A percentile compares a stretch with the other conserved stretches of the same genome.
Evolutionary conservation across 441 rosid genomes (phyloP).

Genomic region (Arabidopsis hybrid): DNA sequence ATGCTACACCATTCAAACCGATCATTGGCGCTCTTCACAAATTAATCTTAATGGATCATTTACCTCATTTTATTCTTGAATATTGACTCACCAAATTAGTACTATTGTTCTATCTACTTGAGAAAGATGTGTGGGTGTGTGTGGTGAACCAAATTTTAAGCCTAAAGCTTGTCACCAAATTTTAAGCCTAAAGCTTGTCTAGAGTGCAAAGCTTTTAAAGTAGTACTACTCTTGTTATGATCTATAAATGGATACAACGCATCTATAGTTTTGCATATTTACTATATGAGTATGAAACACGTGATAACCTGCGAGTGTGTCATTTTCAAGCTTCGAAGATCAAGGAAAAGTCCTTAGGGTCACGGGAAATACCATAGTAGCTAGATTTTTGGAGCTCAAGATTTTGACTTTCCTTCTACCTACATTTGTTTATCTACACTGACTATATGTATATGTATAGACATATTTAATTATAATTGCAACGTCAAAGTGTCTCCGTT

Average conservation of each 20-base stretch:
- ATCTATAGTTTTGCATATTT: slow-evolving; percentile 23
- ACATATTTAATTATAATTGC: background rate
- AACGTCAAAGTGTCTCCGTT: no score
- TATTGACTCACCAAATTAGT: background rate
- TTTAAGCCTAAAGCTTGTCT: slow-evolving; percentile 13
- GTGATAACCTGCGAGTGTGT: slow-evolving; percentile 39
- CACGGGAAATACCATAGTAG: slow-evolving; percentile 43
- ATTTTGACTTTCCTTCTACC: slow-evolving; percentile 37
- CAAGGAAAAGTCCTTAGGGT: slow-evolving; percentile 39
- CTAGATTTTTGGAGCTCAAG: slow-evolving; percentile 44
- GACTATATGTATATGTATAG: background rate
- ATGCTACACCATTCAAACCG: background rate
- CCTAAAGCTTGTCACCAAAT: slow-evolving; percentile 3
- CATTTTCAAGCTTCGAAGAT: slow-evolving; percentile 38
- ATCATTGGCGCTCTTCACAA: background rate
- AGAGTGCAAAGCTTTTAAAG: slow-evolving; percentile 11
- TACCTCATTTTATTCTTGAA: background rate
- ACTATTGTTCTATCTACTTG: slow-evolving; percentile 11
- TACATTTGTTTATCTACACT: slow-evolving; percentile 8
- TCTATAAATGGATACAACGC: slow-evolving; percentile 18
- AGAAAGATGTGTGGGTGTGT: background rate
- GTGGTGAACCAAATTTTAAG: slow-evolving; percentile 14
- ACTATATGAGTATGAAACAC: slow-evolving; percentile 30
- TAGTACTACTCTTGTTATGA: slow-evolving; percentile 9
- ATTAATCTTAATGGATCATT: background rate